Percentiles rank a stretch among this genome's conserved stretches.
Conservation (phyloP, 179 eudicot genomes). For the Camellia oleifera region DNA sequence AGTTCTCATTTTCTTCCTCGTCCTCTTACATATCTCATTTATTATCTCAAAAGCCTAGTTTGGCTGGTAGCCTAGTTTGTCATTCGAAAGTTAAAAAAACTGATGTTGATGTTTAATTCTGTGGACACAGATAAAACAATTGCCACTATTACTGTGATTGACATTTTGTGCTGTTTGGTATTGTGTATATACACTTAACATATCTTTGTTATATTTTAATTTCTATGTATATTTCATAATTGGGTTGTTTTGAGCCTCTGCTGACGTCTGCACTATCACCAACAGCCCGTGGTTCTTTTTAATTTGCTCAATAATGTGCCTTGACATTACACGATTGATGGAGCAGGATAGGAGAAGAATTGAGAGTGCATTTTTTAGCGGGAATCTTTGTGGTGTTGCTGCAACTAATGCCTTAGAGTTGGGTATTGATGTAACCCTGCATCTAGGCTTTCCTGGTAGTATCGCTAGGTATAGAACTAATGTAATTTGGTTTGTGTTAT, state of each 20-base stretch:
- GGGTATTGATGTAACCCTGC: conserved; percentile 97
- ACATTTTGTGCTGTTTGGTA: neutral
- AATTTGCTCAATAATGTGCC: neutral
- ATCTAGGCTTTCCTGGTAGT: conserved; percentile 98
- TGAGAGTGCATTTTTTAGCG: conserved; percentile 73
- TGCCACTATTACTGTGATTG: neutral
- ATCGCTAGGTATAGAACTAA: conserved; percentile 66
- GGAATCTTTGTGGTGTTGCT: conserved; percentile 83
- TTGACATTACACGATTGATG: conserved; percentile 21
- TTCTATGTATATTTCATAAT: neutral
- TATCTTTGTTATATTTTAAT: neutral
- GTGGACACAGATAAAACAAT: neutral
- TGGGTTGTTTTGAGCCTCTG: neutral
- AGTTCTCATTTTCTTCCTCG: neutral
- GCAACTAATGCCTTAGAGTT: conserved; percentile 97
- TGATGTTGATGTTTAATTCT: neutral
- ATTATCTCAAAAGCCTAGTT: neutral
- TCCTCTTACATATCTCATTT: neutral
- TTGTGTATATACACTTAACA: neutral
- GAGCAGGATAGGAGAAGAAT: conserved; percentile 88
- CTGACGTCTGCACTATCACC: neutral
- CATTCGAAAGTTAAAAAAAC: too few species aligned
- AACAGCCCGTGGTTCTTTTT: conserved; percentile 4
- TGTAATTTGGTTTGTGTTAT: conserved; percentile 12
- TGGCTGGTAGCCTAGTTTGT: neutral